Evolutionary conservation across 331 rosid species (phyloP).

Genomic region (Spiraea crenata): DNA sequence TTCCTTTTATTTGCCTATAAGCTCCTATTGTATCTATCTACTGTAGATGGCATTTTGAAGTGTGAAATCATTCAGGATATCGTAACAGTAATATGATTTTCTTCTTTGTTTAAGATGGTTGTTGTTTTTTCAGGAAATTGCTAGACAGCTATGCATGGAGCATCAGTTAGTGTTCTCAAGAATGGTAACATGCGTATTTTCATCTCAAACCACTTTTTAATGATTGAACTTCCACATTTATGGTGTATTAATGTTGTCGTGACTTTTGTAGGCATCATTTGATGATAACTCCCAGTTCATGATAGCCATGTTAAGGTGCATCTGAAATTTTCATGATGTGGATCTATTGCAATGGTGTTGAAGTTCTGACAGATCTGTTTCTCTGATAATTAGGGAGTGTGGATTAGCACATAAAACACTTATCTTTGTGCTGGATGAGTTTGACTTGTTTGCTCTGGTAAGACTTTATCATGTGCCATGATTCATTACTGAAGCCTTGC

Average conservation of each 20-base stretch:
- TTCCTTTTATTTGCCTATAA: too few species aligned
- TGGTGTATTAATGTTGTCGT: slow-evolving; percentile 27
- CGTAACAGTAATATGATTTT: slow-evolving; percentile 14
- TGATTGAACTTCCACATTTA: slow-evolving; percentile 2
- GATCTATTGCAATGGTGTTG: slow-evolving; percentile 6
- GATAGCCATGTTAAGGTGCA: slow-evolving; percentile 85
- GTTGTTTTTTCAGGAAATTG: slow-evolving; percentile 72
- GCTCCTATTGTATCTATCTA: background rate
- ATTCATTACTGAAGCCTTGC: slow-evolving; percentile 27
- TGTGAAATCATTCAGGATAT: background rate
- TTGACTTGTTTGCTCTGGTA: slow-evolving; percentile 93
- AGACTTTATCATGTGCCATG: slow-evolving; percentile 28
- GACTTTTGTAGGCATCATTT: slow-evolving; percentile 73
- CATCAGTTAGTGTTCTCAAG: slow-evolving; percentile 77
- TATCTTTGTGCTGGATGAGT: slow-evolving; percentile 80
- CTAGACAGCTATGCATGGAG: slow-evolving; percentile 85
- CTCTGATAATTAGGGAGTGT: slow-evolving; percentile 70
- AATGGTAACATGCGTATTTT: slow-evolving; percentile 53
- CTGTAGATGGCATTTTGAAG: background rate
- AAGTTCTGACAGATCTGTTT: slow-evolving; percentile 22
- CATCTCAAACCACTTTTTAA: background rate
- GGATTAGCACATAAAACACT: slow-evolving; percentile 90
- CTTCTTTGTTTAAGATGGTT: slow-evolving; percentile 21
- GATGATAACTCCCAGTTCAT: slow-evolving; percentile 92
- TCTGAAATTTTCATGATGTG: slow-evolving; percentile 20